These are phyloP conservation scores for Quaeritorhiza haematococci DNA, from an alignment of 371 early-diverging fungal genomes.

Conservation along the genomic window DNA sequence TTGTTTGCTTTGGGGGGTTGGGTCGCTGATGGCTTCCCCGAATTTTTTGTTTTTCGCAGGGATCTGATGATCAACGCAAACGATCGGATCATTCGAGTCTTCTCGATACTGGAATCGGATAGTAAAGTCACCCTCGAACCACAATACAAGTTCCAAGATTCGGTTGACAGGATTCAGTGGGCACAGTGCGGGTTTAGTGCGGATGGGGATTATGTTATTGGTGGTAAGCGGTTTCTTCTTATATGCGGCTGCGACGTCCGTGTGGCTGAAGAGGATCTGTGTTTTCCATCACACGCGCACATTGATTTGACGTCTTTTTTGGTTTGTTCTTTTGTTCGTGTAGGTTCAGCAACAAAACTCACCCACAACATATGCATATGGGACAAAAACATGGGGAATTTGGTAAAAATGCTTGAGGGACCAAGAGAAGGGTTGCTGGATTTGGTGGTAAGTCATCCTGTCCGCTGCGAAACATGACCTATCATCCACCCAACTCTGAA, in stretches of 20 bases:
- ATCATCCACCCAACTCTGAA: too few relatives aligned
- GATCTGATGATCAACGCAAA: slow-evolving; percentile 67
- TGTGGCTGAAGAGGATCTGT: too few relatives aligned
- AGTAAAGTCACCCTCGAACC: slow-evolving; percentile 21
- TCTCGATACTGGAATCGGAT: slow-evolving; percentile 15
- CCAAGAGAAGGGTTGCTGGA: slow-evolving; percentile 79
- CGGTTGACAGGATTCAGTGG: slow-evolving; percentile 85
- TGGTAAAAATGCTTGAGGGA: slow-evolving; percentile 87
- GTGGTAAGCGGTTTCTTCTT: slow-evolving; percentile 31
- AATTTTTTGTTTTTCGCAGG: slow-evolving; percentile 26
- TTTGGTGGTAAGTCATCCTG: slow-evolving; percentile 56
- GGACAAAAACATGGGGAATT: slow-evolving; percentile 73
- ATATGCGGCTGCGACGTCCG: too few relatives aligned
- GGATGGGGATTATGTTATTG: slow-evolving; percentile 82
- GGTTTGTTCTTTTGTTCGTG: too few relatives aligned
- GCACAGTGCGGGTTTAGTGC: slow-evolving; percentile 73
- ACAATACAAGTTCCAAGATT: slow-evolving; percentile 76
- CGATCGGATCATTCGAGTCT: slow-evolving; percentile 69
- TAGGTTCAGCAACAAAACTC: slow-evolving; percentile 71
- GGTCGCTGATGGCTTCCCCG: background rate
- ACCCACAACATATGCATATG: slow-evolving; percentile 90
- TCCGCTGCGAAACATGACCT: too few relatives aligned
- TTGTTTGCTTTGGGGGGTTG: background rate
- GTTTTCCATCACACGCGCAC: too few relatives aligned
- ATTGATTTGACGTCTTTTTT: too few relatives aligned